Conservation (phyloP, 2,329 filamentous ascomycete species). For the Pseudocercospora eumusae region DNA sequence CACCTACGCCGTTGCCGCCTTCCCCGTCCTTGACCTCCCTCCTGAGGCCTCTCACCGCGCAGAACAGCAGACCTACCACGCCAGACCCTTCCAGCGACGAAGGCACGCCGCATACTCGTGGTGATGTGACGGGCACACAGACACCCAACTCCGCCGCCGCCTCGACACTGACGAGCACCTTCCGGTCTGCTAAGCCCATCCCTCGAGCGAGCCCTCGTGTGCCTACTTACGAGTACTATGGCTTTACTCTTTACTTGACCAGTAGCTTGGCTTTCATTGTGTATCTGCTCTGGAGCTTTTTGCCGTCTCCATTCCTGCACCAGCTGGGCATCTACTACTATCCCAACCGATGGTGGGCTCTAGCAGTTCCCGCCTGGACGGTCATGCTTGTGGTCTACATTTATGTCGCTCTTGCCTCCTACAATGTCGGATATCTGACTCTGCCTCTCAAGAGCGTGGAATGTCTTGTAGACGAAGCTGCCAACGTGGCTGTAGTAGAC, state of each 20-base stretch:
- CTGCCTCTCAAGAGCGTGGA: conserved; percentile 76
- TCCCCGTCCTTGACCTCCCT: conserved; percentile 91
- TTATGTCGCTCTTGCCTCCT: conserved; percentile 85
- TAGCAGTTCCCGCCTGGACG: conserved; percentile 86
- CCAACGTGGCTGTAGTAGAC: conserved; percentile 81
- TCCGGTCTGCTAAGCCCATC: conserved; percentile 63
- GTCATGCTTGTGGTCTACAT: conserved; percentile 89
- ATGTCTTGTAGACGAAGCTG: conserved; percentile 88
- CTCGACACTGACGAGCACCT: conserved; percentile 55
- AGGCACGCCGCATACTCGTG: conserved; percentile 33
- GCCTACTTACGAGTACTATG: conserved; percentile 99
- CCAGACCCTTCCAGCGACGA: conserved; percentile 91
- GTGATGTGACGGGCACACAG: conserved; percentile 40
- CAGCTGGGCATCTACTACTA: conserved; percentile 95
- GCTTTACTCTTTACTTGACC: conserved; percentile 93
- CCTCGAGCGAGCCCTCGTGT: conserved; percentile 88
- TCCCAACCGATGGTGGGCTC: conserved; percentile 94
- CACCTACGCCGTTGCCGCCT: conserved; percentile 90
- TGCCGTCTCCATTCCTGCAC: conserved; percentile 88
- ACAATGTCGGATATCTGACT: conserved; percentile 88
- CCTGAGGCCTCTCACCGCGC: conserved; percentile 68
- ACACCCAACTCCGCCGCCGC: conserved; percentile 59
- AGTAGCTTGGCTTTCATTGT: conserved; percentile 76
- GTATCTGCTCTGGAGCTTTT: conserved; percentile 80
- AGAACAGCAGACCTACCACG: conserved; percentile 84